Evolutionary conservation across 1,139 yeast genomes (phyloP).

Genomic region (Geotrichum macrosporum): DNA sequence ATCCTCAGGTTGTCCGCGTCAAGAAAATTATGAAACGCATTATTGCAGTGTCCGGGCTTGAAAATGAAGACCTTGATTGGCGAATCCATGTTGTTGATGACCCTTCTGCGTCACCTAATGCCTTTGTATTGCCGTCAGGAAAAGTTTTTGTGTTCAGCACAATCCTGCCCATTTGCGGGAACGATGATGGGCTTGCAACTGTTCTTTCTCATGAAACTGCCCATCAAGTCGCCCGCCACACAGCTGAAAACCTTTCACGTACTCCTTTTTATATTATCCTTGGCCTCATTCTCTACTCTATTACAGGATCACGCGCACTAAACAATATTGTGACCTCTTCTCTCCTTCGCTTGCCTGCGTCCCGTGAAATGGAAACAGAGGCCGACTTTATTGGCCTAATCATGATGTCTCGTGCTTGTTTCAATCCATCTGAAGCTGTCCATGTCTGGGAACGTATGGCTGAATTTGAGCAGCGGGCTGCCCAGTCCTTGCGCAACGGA

Average conservation of each 20-base stretch:
- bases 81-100: slow-evolving; percentile 74
- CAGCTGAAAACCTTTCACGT: slow-evolving; percentile 64
- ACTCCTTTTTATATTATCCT: slow-evolving; percentile 48
- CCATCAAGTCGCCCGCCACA: slow-evolving; percentile 89
- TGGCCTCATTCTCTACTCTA: slow-evolving; percentile 47
- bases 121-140: slow-evolving; percentile 93
- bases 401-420: slow-evolving; percentile 88
- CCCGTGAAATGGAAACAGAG: slow-evolving; percentile 90
- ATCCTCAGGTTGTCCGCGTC: slow-evolving; percentile 50
- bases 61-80: slow-evolving; percentile 67
- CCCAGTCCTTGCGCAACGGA: slow-evolving; percentile 23
- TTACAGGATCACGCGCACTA: slow-evolving; percentile 44
- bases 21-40: slow-evolving; percentile 58
- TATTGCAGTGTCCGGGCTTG: slow-evolving; percentile 41
- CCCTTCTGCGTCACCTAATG: slow-evolving; percentile 75
- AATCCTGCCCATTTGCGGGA: slow-evolving; percentile 69
- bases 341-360: slow-evolving; percentile 70
- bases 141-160: slow-evolving; percentile 85
- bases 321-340: slow-evolving; percentile 54
- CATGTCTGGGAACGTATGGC: slow-evolving; percentile 81
- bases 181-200: slow-evolving; percentile 90
- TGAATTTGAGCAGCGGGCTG: slow-evolving; percentile 45
- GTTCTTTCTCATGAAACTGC: slow-evolving; percentile 90
- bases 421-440: slow-evolving; percentile 66
- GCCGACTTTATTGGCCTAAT: slow-evolving; percentile 93